Percentiles rank a stretch among this genome's conserved stretches.
These are phyloP conservation scores for Penicillium taxi DNA, from an alignment of 495 filamentous ascomycete genomes.

Conservation along the genomic window DNA sequence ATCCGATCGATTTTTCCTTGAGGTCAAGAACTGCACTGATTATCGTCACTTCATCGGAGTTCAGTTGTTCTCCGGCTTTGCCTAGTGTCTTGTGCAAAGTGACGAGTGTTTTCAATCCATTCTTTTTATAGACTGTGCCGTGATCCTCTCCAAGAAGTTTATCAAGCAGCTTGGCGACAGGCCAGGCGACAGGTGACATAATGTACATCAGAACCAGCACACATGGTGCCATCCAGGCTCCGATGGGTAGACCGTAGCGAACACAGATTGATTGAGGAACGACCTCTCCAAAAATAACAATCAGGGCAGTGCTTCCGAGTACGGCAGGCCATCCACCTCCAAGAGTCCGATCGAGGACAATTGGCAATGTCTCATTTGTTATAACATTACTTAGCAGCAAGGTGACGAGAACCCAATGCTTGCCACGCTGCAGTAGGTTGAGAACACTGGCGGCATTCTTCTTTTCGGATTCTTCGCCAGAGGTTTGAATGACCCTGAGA, in stretches of 20 bases:
- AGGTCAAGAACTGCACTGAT: conserved; percentile 94
- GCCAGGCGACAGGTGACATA: conserved; percentile 78
- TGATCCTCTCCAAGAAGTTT: conserved; percentile 83
- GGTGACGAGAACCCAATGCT: conserved; percentile 99
- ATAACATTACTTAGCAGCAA: conserved; percentile 93
- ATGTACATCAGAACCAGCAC: conserved; percentile 89
- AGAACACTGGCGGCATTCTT: conserved; percentile 78
- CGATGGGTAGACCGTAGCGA: conserved; percentile 92
- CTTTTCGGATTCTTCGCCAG: conserved; percentile 72
- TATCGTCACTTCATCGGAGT: conserved; percentile 96
- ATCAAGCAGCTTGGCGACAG: conserved; percentile 84
- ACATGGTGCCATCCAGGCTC: conserved; percentile 84
- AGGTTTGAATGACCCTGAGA: conserved; percentile 82
- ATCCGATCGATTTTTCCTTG: conserved; percentile 89
- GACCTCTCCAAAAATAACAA: conserved; percentile 97
- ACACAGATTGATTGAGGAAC: conserved; percentile 95
- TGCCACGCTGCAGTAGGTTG: conserved; percentile 73
- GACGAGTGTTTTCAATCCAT: conserved; percentile 82
- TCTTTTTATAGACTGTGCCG: conserved; percentile 93
- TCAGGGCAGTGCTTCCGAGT: conserved; percentile 81
- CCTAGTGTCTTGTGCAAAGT: conserved; percentile 89
- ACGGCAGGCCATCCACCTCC: conserved; percentile 95
- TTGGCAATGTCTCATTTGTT: conserved; percentile 94
- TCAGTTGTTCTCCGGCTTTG: conserved; percentile 77
- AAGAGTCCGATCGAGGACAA: conserved; percentile 86